Percentiles rank a stretch among this genome's conserved stretches.
These are phyloP conservation scores for Nemania abortiva DNA, from an alignment of 2,329 filamentous ascomycete genomes.

Conservation along the genomic window DNA sequence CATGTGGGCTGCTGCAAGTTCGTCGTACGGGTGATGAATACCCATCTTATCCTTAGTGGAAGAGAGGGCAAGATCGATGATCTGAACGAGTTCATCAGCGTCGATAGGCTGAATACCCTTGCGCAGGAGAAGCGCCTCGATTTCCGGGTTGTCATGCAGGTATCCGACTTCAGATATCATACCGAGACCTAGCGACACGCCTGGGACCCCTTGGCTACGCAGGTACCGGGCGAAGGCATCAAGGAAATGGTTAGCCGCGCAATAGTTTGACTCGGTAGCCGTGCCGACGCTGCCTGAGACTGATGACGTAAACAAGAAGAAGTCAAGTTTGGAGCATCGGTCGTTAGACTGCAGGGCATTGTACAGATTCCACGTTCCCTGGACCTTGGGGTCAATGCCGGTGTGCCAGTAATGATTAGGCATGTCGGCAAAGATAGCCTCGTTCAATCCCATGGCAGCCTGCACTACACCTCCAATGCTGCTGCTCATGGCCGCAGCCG, in stretches of 20 bases:
- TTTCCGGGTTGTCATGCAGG: conserved; percentile 49
- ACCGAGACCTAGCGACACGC: conserved; percentile 43
- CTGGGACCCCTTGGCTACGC: conserved; percentile 42
- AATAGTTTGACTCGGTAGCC: conserved; percentile 53
- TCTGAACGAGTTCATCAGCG: conserved; percentile 44
- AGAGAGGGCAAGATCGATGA: conserved; percentile 47
- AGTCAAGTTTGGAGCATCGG: conserved; percentile 44
- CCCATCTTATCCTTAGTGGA: conserved; percentile 33
- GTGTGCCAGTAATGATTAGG: conserved; percentile 38
- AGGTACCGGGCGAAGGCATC: conserved; percentile 50
- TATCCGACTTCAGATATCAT: conserved; percentile 55
- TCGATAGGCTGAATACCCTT: conserved; percentile 43
- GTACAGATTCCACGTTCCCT: conserved; percentile 36
- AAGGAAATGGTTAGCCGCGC: conserved; percentile 53
- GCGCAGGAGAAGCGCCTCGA: conserved; percentile 39
- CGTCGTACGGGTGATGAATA: conserved; percentile 14
- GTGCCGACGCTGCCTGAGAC: conserved; percentile 51
- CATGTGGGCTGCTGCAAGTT: conserved; percentile 35
- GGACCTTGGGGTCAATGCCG: conserved; percentile 39
- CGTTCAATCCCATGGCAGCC: conserved; percentile 51
- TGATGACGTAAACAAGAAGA: conserved; percentile 50
- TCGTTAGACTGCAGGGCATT: conserved; percentile 12
- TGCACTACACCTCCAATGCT: conserved; percentile 49
- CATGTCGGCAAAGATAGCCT: conserved; percentile 42
- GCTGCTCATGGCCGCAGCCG: neutral